Evolutionary conservation across 352 stramenopile genomes (phyloP), one percentile per base, ranked within the genome.

Genomic region (Phytophthora hibernalis): DNA sequence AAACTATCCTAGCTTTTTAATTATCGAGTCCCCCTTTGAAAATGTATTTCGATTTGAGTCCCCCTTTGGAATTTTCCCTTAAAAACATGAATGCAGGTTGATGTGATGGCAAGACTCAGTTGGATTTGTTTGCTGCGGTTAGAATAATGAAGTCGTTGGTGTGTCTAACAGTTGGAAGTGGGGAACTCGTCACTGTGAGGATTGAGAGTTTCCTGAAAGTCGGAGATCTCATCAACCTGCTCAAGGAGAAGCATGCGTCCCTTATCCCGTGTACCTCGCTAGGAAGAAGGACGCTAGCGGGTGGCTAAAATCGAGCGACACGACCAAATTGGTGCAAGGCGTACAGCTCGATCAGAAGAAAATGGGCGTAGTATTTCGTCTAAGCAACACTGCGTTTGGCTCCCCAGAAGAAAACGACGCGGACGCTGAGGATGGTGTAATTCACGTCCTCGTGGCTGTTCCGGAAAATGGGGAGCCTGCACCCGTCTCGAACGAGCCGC

Each of bases 101-200:
- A n/a, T n/a, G n/a, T n/a, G n/a, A n/a, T n/a, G n/a, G n/a, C n/a
- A n/a, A n/a, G n/a, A n/a, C n/a, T n/a, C n/a, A n/a, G n/a, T n/a
- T n/a, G n/a, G n/a, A n/a, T 12, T 24, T 21, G 20, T 35, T 18
- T 33, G 44, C 11, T 51, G 44, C 42, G 3, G 43, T 11, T 18
- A 33, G 15, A 5, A 57, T 33, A 5, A 57, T 33, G 50, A 57
- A 57, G 50, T 44, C 20, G 31, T 45, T 47, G 21, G 20, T 33
- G 33, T 24, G 50, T 12, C 12, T 21, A 1, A 21, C 38, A 12
- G n/a, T 48, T 13, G 50, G 50, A 30, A 21, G 43, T 21, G 50
- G 15, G 28, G 24, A 13, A 49, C 15, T 47, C 6, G 28, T 57
- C 13, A 22, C 37, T 2, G 33, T 12, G 50, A 13, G 33, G 37